Evolutionary conservation across 257 asterid genomes (phyloP).

Genomic region (Solanum pimpinellifolium): DNA sequence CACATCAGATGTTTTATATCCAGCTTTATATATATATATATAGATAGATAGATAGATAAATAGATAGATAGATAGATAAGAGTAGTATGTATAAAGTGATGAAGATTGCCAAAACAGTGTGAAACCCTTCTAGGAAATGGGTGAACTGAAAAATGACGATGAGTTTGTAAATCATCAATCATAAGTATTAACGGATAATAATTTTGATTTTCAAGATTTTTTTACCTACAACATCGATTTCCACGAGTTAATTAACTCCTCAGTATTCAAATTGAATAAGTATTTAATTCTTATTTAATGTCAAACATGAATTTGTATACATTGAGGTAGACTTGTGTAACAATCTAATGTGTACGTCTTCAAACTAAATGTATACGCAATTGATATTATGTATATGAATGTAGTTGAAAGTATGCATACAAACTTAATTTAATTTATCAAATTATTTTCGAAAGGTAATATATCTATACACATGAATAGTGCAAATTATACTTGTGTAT

Average conservation of each 20-base stretch:
- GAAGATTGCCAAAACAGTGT: not conserved
- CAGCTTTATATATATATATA: too few relatives aligned
- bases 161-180: not conserved
- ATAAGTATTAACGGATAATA: not conserved
- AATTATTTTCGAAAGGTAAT: too few relatives aligned
- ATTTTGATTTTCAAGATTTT: too few relatives aligned
- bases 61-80: too few relatives aligned
- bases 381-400: not conserved
- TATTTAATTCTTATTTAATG: too few relatives aligned
- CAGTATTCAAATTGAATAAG: not conserved
- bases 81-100: not conserved
- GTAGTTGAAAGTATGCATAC: not conserved
- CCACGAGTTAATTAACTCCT: not conserved
- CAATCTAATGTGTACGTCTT: not conserved
- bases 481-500: not conserved
- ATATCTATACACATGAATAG: not conserved
- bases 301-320: not conserved
- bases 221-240: not conserved
- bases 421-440: not conserved
- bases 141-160: not conserved
- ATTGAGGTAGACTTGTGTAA: not conserved
- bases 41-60: too few relatives aligned
- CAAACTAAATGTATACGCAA: not conserved
- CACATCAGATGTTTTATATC: too few relatives aligned
- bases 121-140: not conserved